phyloP scores from a whole-genome alignment of 1,284 basidiomycete species.

The Wolfiporia cocos region DNA sequence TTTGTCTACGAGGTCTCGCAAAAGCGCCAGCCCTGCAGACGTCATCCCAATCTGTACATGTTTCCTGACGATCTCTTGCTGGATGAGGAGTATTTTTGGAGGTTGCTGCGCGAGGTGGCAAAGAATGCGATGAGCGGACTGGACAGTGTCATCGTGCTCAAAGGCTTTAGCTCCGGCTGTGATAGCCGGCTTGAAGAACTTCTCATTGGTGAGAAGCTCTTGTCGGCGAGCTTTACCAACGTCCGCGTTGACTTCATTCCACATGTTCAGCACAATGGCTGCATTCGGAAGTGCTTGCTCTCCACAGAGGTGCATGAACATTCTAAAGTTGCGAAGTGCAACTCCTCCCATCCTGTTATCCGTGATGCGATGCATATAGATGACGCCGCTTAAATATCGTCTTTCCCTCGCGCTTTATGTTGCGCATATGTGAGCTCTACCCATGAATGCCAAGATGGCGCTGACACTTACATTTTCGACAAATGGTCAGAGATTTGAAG shows the following conservation, averaged over 20 bases:
- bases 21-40: conserved; percentile 7
- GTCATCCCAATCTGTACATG: conserved; percentile 3
- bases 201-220: conserved; percentile 11
- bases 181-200: conserved; percentile 16
- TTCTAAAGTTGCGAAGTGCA: conserved; percentile 41
- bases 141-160: conserved; percentile 11
- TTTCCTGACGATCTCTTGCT: conserved; percentile 11
- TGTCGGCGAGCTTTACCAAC: conserved; percentile 9
- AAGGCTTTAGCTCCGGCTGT: conserved; percentile 12
- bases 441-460: background rate
- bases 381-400: conserved; percentile 41
- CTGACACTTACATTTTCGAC: background rate
- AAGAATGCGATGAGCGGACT: conserved; percentile 13
- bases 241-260: conserved; percentile 17
- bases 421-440: background rate
- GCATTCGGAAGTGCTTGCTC: conserved; percentile 32
- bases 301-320: conserved; percentile 47
- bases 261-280: conserved; percentile 21
- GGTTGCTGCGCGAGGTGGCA: conserved; percentile 2
- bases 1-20: conserved; percentile 8
- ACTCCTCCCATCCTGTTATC: conserved; percentile 47
- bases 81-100: conserved; percentile 6
- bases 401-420: conserved; percentile 29
- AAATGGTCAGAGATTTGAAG: conserved; percentile 11
- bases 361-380: conserved; percentile 51